phyloP scores from a whole-genome alignment of 2,329 filamentous ascomycete species.

The Hypoxylon sp. region DNA sequence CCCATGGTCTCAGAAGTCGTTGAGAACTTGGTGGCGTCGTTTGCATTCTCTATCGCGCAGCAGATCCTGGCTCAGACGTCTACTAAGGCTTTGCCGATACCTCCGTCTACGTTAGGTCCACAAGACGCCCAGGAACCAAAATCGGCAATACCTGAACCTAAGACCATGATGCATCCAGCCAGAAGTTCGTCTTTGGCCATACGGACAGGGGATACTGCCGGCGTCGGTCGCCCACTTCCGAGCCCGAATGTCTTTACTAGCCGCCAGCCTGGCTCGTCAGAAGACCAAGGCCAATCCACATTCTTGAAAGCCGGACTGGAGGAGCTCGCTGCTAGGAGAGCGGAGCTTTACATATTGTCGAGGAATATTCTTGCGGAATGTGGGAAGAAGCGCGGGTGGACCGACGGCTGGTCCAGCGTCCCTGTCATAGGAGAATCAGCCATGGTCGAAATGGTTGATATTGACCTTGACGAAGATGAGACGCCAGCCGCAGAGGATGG shows the following conservation, averaged over 20 bases:
- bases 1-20: slow-evolving; percentile 67
- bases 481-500: slow-evolving; percentile 51
- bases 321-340: slow-evolving; percentile 85
- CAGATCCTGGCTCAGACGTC: slow-evolving; percentile 83
- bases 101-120: slow-evolving; percentile 68
- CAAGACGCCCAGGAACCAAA: slow-evolving; percentile 71
- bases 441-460: slow-evolving; percentile 68
- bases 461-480: slow-evolving; percentile 66
- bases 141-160: slow-evolving; percentile 74
- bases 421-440: slow-evolving; percentile 63
- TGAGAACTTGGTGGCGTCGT: slow-evolving; percentile 83
- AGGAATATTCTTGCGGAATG: slow-evolving; percentile 83
- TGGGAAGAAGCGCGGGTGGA: slow-evolving; percentile 81
- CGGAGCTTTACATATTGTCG: slow-evolving; percentile 85
- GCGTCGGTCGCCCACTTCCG: slow-evolving; percentile 56
- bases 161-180: slow-evolving; percentile 78
- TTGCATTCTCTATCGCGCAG: slow-evolving; percentile 81
- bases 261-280: slow-evolving; percentile 57
- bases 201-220: slow-evolving; percentile 51
- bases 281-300: slow-evolving; percentile 61
- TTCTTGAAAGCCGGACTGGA: slow-evolving; percentile 78
- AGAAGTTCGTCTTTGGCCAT: slow-evolving; percentile 73
- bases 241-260: slow-evolving; percentile 70
- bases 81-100: slow-evolving; percentile 76
- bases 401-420: slow-evolving; percentile 78